These are phyloP conservation scores for Brassica incana DNA, from an alignment of 345 rosid species.

Conservation along the genomic window DNA sequence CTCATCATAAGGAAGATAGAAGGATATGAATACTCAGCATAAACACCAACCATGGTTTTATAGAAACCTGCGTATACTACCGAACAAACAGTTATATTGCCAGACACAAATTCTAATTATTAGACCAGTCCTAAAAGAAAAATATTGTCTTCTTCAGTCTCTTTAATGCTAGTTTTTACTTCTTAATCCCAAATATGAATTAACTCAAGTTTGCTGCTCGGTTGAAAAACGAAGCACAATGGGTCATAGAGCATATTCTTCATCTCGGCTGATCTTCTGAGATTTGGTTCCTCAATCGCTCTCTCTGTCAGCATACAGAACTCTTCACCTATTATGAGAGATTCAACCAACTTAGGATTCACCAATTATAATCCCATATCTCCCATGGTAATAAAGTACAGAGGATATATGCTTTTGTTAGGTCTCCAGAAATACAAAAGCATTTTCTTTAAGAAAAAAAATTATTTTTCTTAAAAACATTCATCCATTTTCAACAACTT, in stretches of 20 bases:
- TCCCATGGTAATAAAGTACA: not conserved
- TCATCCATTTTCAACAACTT: not conserved
- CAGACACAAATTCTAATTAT: not conserved
- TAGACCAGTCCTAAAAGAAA: not conserved
- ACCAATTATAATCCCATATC: not conserved
- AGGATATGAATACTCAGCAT: not conserved
- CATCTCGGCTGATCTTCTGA: constrained; percentile 83
- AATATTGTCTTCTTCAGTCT: not conserved
- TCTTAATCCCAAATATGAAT: not conserved
- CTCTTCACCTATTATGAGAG: constrained; percentile 56
- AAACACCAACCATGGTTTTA: not conserved
- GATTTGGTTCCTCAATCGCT: constrained; percentile 79
- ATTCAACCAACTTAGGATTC: not conserved
- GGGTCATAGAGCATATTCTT: constrained; percentile 68
- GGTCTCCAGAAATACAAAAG: not conserved
- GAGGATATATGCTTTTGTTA: not conserved
- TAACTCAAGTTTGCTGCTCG: not conserved
- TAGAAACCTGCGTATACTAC: not conserved
- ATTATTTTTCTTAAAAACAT: not conserved
- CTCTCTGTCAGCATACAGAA: constrained; percentile 80
- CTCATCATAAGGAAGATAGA: not conserved
- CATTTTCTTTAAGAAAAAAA: not conserved
- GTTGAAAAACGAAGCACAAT: not conserved
- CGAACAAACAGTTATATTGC: not conserved
- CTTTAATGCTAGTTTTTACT: not conserved